phyloP scores from a whole-genome alignment of 2,329 filamentous ascomycete genomes.

The Pseudopithomyces maydicus region DNA sequence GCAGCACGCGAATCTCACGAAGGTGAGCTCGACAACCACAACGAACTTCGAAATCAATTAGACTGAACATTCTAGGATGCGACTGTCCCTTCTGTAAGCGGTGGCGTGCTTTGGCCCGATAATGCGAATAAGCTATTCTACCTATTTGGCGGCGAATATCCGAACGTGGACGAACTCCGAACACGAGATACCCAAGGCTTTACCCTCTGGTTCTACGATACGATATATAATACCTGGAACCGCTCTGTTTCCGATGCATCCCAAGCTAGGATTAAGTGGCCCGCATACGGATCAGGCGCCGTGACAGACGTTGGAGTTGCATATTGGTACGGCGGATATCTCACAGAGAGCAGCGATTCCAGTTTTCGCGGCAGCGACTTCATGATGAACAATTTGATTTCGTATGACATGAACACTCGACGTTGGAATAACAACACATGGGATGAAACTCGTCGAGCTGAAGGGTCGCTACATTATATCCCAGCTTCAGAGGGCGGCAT shows the following conservation, averaged over 20 bases:
- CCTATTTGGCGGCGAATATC: constrained; percentile 63
- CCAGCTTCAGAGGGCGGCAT: constrained; percentile 63
- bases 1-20: constrained; percentile 17
- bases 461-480: constrained; percentile 62
- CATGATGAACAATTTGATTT: constrained; percentile 54
- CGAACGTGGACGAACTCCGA: constrained; percentile 37
- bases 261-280: constrained; percentile 16
- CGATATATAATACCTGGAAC: constrained; percentile 59
- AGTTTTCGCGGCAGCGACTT: constrained; percentile 25
- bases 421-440: constrained; percentile 57
- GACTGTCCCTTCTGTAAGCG: constrained; percentile 27
- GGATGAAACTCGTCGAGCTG: constrained; percentile 57
- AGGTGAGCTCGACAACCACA: constrained; percentile 52
- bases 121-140: constrained; percentile 65
- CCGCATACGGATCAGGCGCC: constrained; percentile 19
- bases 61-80: constrained; percentile 32
- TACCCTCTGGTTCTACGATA: constrained; percentile 60
- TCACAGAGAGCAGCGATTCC: constrained; percentile 56
- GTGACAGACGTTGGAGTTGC: constrained; percentile 36
- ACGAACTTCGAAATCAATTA: constrained; percentile 56
- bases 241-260: constrained; percentile 43
- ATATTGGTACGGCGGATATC: constrained; percentile 66
- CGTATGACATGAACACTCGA: constrained; percentile 59
- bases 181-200: constrained; percentile 32
- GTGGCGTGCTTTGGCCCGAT: constrained; percentile 61